A percentile compares a stretch with the other conserved stretches of the same genome.
Conservation (phyloP, 1,284 basidiomycete species). For the Cryptococcus sp. region DNA sequence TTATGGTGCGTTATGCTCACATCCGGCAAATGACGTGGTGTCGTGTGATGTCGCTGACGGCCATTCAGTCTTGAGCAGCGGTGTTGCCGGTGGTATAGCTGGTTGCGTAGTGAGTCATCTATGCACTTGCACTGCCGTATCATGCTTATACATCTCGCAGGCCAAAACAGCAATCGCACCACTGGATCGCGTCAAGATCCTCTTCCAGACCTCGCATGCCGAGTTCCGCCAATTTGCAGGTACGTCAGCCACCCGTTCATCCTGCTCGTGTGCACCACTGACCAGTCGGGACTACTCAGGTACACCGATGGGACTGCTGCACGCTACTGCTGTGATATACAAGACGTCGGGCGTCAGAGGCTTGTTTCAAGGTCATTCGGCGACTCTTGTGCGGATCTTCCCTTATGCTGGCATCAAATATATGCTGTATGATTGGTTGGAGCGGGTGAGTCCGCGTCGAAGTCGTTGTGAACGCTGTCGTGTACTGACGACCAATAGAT, state of each 20-base stretch:
- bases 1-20: constrained; percentile 56
- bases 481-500: too few relatives aligned
- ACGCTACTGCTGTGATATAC: constrained; percentile 81
- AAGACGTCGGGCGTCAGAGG: constrained; percentile 70
- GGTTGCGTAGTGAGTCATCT: constrained; percentile 78
- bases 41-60: constrained; percentile 8
- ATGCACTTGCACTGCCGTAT: background rate
- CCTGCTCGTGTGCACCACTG: too few relatives aligned
- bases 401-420: constrained; percentile 98
- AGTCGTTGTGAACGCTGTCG: too few relatives aligned
- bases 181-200: constrained; percentile 96
- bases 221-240: constrained; percentile 94
- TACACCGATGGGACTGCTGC: constrained; percentile 63
- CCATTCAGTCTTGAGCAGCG: constrained; percentile 55
- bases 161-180: constrained; percentile 98
- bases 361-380: constrained; percentile 92
- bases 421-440: constrained; percentile 91
- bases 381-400: constrained; percentile 74
- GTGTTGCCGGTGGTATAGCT: constrained; percentile 87
- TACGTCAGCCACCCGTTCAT: constrained; percentile 40
- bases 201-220: constrained; percentile 96
- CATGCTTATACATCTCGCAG: constrained; percentile 53
- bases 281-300: constrained; percentile 25
- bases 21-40: background rate
- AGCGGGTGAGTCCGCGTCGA: constrained; percentile 60